A percentile compares a stretch with the other conserved stretches of the same genome.
These are phyloP conservation scores for Ophiostoma novo-ulmi DNA, from an alignment of 2,329 filamentous ascomycete genomes.

Conservation along the genomic window DNA sequence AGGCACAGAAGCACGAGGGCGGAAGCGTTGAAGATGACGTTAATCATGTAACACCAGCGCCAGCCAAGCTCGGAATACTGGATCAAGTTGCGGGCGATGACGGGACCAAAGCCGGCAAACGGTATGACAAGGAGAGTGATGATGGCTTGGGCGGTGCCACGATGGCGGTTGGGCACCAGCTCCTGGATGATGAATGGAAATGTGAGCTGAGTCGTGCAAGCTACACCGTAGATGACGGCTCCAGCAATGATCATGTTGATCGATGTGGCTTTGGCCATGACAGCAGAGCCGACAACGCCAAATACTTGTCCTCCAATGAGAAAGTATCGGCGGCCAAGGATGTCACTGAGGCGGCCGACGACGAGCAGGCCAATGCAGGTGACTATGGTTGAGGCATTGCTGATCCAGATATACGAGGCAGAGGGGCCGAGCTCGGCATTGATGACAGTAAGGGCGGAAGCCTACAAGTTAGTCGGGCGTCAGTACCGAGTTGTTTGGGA, in stretches of 20 bases:
- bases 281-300: constrained; percentile 35
- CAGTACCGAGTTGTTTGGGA: too few species aligned
- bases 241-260: constrained; percentile 37
- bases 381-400: constrained; percentile 22
- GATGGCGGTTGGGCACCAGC: constrained; percentile 42
- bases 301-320: constrained; percentile 38
- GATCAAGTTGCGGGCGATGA: constrained; percentile 34
- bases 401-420: constrained; percentile 24
- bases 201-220: constrained; percentile 37
- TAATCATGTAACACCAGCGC: constrained; percentile 42
- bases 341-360: constrained; percentile 38
- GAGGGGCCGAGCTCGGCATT: constrained; percentile 23
- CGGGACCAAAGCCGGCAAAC: constrained; percentile 32
- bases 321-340: constrained; percentile 40
- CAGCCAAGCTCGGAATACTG: constrained; percentile 36
- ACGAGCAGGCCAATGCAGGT: constrained; percentile 33
- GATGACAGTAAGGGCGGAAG: constrained; percentile 24
- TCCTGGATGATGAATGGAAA: constrained; percentile 39
- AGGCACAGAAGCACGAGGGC: constrained; percentile 35
- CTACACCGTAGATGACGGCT: constrained; percentile 36
- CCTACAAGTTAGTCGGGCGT: constrained; percentile 15
- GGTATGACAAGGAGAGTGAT: constrained; percentile 34
- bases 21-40: constrained; percentile 36
- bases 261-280: constrained; percentile 36
- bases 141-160: constrained; percentile 32